Conservation (phyloP, 2,329 filamentous ascomycete species). For the Diaporthe longicolla region DNA sequence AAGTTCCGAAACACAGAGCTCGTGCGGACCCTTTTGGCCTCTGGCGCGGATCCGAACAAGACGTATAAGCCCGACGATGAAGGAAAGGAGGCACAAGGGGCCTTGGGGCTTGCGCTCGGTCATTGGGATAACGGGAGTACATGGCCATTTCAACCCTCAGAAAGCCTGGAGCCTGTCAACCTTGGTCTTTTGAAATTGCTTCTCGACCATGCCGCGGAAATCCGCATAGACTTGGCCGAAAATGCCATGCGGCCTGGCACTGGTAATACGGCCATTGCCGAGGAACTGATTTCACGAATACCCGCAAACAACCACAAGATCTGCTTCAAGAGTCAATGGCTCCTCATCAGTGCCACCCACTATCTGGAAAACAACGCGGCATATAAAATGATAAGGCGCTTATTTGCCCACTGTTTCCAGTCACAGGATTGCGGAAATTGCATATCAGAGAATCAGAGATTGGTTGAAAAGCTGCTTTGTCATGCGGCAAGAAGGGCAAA, state of each 20-base stretch:
- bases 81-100: not conserved
- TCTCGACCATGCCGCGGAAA: not conserved
- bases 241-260: not conserved
- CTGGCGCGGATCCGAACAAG: not conserved
- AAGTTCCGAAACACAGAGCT: not conserved
- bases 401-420: not conserved
- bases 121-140: not conserved
- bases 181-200: not conserved
- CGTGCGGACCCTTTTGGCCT: not conserved
- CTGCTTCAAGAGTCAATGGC: not conserved
- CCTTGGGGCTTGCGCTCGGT: not conserved
- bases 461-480: not conserved
- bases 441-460: fast-evolving
- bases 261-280: not conserved
- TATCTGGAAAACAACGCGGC: not conserved
- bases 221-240: not conserved
- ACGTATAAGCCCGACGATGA: not conserved
- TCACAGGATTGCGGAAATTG: not conserved
- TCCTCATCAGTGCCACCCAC: not conserved
- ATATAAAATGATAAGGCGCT: not conserved
- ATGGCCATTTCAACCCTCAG: not conserved
- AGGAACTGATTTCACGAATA: not conserved
- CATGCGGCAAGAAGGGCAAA: not conserved
- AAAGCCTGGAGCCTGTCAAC: not conserved
- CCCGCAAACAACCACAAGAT: not conserved